Evolutionary conservation across 2,329 filamentous ascomycete genomes (phyloP).

Genomic region (Verticillium isaacii): DNA sequence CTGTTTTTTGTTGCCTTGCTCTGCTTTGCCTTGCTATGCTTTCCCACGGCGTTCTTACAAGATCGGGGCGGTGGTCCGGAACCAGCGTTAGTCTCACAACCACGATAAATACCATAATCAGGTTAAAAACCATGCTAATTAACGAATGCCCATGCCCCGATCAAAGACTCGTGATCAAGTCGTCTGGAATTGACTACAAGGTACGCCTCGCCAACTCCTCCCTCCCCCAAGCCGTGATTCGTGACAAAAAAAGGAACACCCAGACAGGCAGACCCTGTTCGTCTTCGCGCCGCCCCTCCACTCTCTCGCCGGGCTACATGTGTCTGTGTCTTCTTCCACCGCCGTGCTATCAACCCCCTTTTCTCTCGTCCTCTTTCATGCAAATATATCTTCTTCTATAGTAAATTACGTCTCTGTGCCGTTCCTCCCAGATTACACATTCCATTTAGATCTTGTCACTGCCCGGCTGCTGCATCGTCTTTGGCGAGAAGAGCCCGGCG

Average conservation of each 20-base stretch:
- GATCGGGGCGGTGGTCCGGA: too few relatives aligned
- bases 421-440: not conserved
- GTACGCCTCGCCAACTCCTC: not conserved
- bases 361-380: not conserved
- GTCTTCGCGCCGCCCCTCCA: not conserved
- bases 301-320: not conserved
- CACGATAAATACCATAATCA: not conserved
- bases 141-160: too few relatives aligned
- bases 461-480: constrained; percentile 11
- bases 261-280: not conserved
- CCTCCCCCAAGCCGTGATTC: not conserved
- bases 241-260: not conserved
- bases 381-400: not conserved
- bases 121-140: not conserved
- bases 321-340: not conserved
- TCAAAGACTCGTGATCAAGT: too few relatives aligned
- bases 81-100: not conserved
- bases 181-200: not conserved
- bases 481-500: constrained; percentile 25
- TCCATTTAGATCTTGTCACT: not conserved
- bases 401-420: not conserved
- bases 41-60: not conserved
- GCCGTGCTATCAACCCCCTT: not conserved
- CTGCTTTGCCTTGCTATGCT: not conserved
- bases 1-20: not conserved